phyloP scores from a whole-genome alignment of 306 rosid genomes.

The Sphenostylis stenocarpa region DNA sequence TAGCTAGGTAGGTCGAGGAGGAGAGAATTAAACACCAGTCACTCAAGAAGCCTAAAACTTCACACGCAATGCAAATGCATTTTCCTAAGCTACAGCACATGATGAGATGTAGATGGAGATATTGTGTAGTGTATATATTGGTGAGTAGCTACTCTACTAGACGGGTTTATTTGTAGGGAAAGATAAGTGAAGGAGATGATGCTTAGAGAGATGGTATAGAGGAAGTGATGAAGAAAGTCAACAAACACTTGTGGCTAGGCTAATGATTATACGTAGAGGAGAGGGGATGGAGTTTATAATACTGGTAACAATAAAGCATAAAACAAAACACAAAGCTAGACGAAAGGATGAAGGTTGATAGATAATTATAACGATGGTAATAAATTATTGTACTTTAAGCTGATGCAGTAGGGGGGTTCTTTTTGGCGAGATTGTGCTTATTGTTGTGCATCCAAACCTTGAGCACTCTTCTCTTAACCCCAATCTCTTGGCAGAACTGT shows the following conservation, averaged over 20 bases:
- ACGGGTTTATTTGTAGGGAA: slow-evolving; percentile 1
- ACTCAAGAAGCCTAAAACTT: slow-evolving; percentile 28
- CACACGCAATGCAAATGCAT: slow-evolving; percentile 21
- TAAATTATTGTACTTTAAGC: background rate
- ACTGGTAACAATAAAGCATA: background rate
- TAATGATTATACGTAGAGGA: background rate
- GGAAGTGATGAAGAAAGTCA: background rate
- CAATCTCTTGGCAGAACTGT: slow-evolving; percentile 78
- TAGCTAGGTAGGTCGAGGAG: background rate
- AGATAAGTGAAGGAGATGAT: background rate
- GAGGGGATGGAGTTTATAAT: background rate
- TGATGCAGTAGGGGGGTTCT: background rate
- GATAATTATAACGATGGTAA: background rate
- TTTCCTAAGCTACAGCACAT: slow-evolving; percentile 25
- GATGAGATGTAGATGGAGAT: background rate
- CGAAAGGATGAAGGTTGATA: background rate
- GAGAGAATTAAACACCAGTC: slow-evolving; percentile 16
- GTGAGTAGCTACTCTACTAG: background rate
- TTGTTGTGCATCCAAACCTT: slow-evolving; percentile 93
- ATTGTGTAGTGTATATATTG: background rate
- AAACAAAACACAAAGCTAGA: background rate
- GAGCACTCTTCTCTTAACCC: slow-evolving; percentile 70
- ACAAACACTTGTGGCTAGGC: background rate
- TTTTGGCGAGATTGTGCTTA: slow-evolving; percentile 63
- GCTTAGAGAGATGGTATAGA: slow-evolving; percentile 11